A percentile compares a stretch with the other conserved stretches of the same genome.
These are phyloP conservation scores for Mycena kentingensis DNA, from an alignment of 768 basidiomycete genomes.

Conservation along the genomic window DNA sequence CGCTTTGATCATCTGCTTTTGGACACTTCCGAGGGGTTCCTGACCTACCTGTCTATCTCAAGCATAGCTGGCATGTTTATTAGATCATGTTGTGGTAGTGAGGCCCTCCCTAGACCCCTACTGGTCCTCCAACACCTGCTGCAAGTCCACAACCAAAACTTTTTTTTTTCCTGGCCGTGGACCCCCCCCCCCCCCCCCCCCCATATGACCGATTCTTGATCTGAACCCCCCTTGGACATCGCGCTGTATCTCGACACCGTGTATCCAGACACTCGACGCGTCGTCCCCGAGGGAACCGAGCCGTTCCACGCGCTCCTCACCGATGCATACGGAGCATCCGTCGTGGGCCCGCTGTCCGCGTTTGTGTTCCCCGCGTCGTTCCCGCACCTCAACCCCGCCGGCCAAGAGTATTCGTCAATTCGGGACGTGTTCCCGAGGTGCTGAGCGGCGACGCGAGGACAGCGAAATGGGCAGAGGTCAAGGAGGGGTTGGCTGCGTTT, in stretches of 20 bases:
- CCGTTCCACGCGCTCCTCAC: constrained; percentile 39
- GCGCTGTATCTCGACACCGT: constrained; percentile 52
- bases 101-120: too few species aligned
- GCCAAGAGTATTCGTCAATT: constrained; percentile 43
- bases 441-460: constrained; percentile 30
- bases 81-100: too few species aligned
- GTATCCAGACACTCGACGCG: constrained; percentile 38
- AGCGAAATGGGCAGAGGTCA: constrained; percentile 40
- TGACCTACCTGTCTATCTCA: too few species aligned
- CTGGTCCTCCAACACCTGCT: too few species aligned
- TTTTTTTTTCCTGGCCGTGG: too few species aligned
- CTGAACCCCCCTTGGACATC: constrained; percentile 47
- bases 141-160: too few species aligned
- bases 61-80: too few species aligned
- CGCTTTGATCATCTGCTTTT: too few species aligned
- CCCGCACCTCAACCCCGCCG: constrained; percentile 34
- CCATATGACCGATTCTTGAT: too few species aligned
- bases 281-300: constrained; percentile 41
- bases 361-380: constrained; percentile 26
- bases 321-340: constrained; percentile 16
- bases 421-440: constrained; percentile 35
- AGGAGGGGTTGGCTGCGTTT: constrained; percentile 33
- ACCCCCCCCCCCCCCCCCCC: too few species aligned
- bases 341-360: constrained; percentile 13
- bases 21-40: too few species aligned